Conservation (phyloP, 2,329 filamentous ascomycete genomes). For the Phyllosticta capitalensis region DNA sequence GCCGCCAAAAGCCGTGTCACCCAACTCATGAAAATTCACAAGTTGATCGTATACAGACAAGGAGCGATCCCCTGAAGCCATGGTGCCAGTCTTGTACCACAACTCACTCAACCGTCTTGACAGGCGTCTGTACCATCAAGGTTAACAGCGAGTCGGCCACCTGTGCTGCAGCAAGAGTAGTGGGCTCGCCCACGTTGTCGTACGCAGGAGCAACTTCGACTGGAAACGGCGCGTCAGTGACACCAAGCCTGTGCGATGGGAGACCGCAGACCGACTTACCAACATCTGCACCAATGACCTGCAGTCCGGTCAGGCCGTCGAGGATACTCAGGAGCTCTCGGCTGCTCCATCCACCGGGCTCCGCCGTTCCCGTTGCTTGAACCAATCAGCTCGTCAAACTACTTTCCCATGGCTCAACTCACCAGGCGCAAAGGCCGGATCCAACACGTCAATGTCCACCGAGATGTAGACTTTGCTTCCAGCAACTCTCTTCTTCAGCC, state of each 20-base stretch:
- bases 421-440: constrained; percentile 47
- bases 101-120: constrained; percentile 14
- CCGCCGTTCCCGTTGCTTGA: constrained; percentile 48
- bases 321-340: constrained; percentile 50
- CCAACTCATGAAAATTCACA: too few species aligned
- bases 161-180: constrained; percentile 46
- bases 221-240: constrained; percentile 13
- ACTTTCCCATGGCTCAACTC: constrained; percentile 13
- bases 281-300: constrained; percentile 51
- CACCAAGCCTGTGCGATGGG: neutral
- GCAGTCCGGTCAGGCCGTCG: constrained; percentile 48
- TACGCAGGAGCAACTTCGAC: constrained; percentile 55
- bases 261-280: constrained; percentile 23
- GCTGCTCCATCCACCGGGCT: constrained; percentile 53
- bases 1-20: too few species aligned
- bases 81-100: too few species aligned
- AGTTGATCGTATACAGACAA: too few species aligned
- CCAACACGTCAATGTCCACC: constrained; percentile 49
- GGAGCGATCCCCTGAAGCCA: too few species aligned
- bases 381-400: neutral
- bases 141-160: constrained; percentile 42
- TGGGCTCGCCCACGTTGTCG: constrained; percentile 51
- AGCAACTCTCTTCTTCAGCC: constrained; percentile 41
- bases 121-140: constrained; percentile 37
- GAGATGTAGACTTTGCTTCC: constrained; percentile 47